Conservation (phyloP, 345 rosid species). For the Triadica sebifera region DNA sequence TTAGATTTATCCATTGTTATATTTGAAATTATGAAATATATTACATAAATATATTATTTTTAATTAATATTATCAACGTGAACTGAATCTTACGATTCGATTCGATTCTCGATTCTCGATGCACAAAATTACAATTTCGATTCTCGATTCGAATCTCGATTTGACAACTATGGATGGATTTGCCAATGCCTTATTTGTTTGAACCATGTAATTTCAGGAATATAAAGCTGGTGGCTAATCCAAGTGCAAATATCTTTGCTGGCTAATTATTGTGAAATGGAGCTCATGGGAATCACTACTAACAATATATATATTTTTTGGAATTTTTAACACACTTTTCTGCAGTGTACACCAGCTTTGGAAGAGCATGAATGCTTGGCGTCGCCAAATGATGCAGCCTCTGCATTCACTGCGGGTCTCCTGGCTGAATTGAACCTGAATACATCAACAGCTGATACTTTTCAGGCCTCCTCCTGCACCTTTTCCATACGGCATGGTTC, state of each 20-base stretch:
- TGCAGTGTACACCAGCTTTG: slow-evolving; percentile 30
- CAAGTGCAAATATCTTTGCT: slow-evolving; percentile 8
- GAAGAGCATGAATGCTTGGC: slow-evolving; percentile 26
- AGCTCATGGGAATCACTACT: background rate
- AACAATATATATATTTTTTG: slow-evolving; percentile 2
- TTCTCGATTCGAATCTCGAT: no score
- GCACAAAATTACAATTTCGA: no score
- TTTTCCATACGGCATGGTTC: slow-evolving; percentile 25
- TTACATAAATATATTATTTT: no score
- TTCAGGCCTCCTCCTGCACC: slow-evolving; percentile 35
- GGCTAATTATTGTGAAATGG: background rate
- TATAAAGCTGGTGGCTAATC: background rate
- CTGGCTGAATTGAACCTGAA: slow-evolving; percentile 52
- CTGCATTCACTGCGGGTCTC: slow-evolving; percentile 42
- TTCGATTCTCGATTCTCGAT: no score
- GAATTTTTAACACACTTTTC: slow-evolving; percentile 23
- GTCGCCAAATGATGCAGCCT: slow-evolving; percentile 24
- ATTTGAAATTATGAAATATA: no score
- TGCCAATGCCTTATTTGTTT: background rate
- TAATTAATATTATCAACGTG: no score
- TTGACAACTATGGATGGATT: no score
- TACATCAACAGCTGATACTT: slow-evolving; percentile 32
- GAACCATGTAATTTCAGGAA: background rate
- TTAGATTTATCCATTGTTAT: no score
- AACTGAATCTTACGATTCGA: no score